Base-by-base conservation (phyloP, 2,329 filamentous ascomycete genomes). In the Aureobasidium sp. region DNA sequence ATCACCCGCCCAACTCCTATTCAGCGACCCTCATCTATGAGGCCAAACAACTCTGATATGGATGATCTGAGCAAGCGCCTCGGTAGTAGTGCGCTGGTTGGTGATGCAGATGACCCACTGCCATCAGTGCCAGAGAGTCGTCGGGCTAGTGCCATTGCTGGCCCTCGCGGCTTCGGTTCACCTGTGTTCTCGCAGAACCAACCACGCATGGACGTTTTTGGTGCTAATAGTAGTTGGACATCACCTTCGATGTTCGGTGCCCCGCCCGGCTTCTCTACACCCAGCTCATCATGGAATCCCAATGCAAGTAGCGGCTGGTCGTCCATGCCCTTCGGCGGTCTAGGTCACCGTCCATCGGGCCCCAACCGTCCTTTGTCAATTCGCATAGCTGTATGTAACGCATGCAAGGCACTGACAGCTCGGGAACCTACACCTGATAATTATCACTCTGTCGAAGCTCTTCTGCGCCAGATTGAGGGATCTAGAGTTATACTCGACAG, bases 1-100 rank as follows among this genome's bases (percentile, higher is more conserved):
- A 93, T 95, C 64, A 83, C 87, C 49, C 84, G 91, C 60, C 93
- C 92, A 29, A 85, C 89, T 27, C 93, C 93, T 0, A 97, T 97
- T 66, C 90, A 93, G 65, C 84, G 91, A 37, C 93, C 94, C 0
- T 87, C 87, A 17, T 96, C 91, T 72, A 84, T 82, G 11, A 81
- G 81, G 65, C 82, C 83, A 34, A 78, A 78, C 61, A 79, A 81
- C 29, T 76, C 78, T 31, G 86, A 87, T 62, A 78, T 91, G 15
- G 72, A 74, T 11, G 68, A 71, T 49, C 62, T 73, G 39, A 72
- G 69, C 20, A 71, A 87, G 64, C 91, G 94, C 68, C 81, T 99
- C 29, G 94, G 94, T 14, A 97, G 93, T 74, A 92, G 91, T 68
- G 94, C 92, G 14, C 79, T 99, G 14, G 79, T 97, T 45, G 85